Conservation (phyloP, 2,329 filamentous ascomycete genomes). For the Fusarium bulbicola region DNA sequence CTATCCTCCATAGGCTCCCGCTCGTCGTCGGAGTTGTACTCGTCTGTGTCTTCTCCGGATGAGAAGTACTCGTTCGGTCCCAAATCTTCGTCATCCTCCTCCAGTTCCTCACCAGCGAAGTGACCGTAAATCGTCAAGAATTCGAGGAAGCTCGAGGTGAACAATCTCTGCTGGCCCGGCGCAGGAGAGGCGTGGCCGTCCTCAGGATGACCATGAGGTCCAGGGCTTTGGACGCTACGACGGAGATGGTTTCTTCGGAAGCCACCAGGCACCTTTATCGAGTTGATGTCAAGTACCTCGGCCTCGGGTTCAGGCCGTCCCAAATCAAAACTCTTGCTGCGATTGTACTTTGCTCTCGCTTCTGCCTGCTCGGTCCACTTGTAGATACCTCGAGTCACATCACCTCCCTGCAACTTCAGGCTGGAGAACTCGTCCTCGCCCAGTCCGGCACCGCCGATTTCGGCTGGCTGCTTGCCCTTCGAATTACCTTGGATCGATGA, state of each 20-base stretch:
- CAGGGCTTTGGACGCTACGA: constrained; percentile 73
- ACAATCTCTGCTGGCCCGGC: constrained; percentile 61
- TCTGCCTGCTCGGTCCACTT: constrained; percentile 94
- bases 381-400: constrained; percentile 95
- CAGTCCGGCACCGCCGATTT: constrained; percentile 48
- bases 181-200: constrained; percentile 48
- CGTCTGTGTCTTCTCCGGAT: constrained; percentile 75
- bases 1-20: constrained; percentile 88
- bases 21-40: constrained; percentile 70
- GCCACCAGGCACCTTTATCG: constrained; percentile 92
- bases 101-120: constrained; percentile 95
- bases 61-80: constrained; percentile 91
- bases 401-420: constrained; percentile 89
- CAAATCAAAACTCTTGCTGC: constrained; percentile 89
- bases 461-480: constrained; percentile 65
- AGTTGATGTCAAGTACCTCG: constrained; percentile 84
- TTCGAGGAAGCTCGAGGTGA: constrained; percentile 94
- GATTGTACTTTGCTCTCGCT: constrained; percentile 70
- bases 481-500: constrained; percentile 53
- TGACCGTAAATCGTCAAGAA: constrained; percentile 96
- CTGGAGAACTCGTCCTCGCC: constrained; percentile 91
- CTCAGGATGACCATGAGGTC: constrained; percentile 46
- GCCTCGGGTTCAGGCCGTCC: constrained; percentile 81
- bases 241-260: constrained; percentile 92
- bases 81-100: constrained; percentile 93